phyloP scores from a whole-genome alignment of 495 filamentous ascomycete species.

The Neurospora intermedia region DNA sequence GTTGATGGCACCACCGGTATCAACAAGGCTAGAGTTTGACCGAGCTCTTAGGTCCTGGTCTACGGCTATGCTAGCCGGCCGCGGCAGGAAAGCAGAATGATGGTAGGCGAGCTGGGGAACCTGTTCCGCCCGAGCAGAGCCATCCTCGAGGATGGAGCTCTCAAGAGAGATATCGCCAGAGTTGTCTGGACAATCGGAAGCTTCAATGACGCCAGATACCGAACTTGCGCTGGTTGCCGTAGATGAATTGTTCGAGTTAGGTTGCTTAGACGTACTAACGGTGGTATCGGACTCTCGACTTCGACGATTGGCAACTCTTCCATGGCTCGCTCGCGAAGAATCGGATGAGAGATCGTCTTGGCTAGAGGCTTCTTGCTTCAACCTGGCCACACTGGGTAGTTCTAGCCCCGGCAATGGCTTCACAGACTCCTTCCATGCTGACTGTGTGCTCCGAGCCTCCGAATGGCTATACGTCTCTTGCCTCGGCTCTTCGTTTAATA shows the following conservation, averaged over 20 bases:
- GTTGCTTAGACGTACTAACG: conserved; percentile 33
- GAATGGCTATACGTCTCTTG: neutral
- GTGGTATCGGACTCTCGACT: conserved; percentile 39
- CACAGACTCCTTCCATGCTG: neutral
- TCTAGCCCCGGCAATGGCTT: conserved; percentile 7
- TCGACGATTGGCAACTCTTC: conserved; percentile 28
- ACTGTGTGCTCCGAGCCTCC: neutral
- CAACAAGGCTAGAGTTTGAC: conserved; percentile 36
- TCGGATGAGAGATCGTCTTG: neutral
- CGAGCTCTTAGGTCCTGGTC: conserved; percentile 30
- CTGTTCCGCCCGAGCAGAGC: conserved; percentile 22
- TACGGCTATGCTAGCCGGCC: conserved; percentile 24
- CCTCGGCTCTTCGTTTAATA: conserved; percentile 13
- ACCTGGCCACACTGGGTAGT: conserved; percentile 1
- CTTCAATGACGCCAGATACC: conserved; percentile 35
- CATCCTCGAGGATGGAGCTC: conserved; percentile 31
- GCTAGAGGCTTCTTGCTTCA: conserved; percentile 1
- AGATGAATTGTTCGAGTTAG: conserved; percentile 33
- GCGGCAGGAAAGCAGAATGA: conserved; percentile 33
- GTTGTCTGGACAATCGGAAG: conserved; percentile 26
- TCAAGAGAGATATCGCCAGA: conserved; percentile 31
- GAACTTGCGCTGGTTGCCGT: conserved; percentile 40
- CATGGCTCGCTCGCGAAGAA: neutral
- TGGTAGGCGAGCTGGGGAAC: conserved; percentile 49
- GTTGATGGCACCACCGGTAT: conserved; percentile 33